These are phyloP conservation scores for Chaetomiaceae sp. DNA, from an alignment of 2,329 filamentous ascomycete species.

Conservation along the genomic window DNA sequence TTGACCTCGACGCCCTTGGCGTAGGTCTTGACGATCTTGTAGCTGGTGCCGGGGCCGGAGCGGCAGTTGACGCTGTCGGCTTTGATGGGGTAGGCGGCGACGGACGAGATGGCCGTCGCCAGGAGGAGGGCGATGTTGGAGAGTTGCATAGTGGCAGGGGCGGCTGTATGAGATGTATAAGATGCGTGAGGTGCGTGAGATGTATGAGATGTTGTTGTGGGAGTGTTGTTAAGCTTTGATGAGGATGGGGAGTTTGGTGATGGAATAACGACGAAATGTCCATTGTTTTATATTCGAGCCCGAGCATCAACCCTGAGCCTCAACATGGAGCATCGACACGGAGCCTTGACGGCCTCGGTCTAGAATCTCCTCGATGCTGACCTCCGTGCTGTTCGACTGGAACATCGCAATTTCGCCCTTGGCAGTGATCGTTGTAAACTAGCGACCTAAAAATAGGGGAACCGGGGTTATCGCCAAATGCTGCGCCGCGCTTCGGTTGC, in stretches of 20 bases:
- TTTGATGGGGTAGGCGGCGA: constrained; percentile 13
- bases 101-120: constrained; percentile 5
- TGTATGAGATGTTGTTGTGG: neutral
- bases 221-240: neutral
- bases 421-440: neutral
- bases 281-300: too few species aligned
- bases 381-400: neutral
- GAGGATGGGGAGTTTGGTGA: too few species aligned
- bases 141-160: constrained; percentile 11
- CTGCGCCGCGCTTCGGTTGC: neutral
- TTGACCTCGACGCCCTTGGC: constrained; percentile 6
- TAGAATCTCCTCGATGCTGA: neutral
- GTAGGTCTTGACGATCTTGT: constrained; percentile 10
- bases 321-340: too few species aligned
- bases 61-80: constrained; percentile 17
- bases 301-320: too few species aligned
- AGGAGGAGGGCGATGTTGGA: constrained; percentile 4
- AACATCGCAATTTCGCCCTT: neutral
- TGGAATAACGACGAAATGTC: too few species aligned
- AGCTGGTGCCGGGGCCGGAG: constrained; percentile 11
- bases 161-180: too few species aligned
- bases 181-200: too few species aligned
- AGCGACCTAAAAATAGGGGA: neutral
- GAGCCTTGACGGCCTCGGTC: too few species aligned
- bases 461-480: neutral